Conservation (phyloP, 495 filamentous ascomycete genomes). For the Ramalina peruviana region DNA sequence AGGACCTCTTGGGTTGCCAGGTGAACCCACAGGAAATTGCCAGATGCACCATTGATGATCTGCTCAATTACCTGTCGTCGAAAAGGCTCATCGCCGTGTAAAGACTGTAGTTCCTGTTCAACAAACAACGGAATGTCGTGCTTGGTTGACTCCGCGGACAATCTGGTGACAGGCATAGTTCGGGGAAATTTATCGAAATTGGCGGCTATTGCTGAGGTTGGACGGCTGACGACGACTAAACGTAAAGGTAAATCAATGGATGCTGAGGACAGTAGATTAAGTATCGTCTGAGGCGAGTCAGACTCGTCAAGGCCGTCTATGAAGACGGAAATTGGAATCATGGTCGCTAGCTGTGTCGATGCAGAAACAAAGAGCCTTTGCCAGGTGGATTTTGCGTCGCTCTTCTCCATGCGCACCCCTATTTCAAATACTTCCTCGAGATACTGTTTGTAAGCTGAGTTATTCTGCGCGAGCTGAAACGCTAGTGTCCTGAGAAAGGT, state of each 20-base stretch:
- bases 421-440: slow-evolving; percentile 2
- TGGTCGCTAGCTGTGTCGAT: slow-evolving; percentile 15
- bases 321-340: slow-evolving; percentile 20
- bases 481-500: slow-evolving; percentile 23
- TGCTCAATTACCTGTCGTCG: slow-evolving; percentile 13
- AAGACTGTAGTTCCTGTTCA: slow-evolving; percentile 8
- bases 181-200: slow-evolving; percentile 8
- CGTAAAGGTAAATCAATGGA: slow-evolving; percentile 12
- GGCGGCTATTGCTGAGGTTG: slow-evolving; percentile 4
- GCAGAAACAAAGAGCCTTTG: slow-evolving; percentile 17
- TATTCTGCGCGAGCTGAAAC: slow-evolving; percentile 15
- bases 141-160: background rate
- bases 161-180: slow-evolving; percentile 1
- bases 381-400: slow-evolving; percentile 23
- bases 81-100: slow-evolving; percentile 5
- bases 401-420: slow-evolving; percentile 8
- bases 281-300: slow-evolving; percentile 3
- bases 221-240: slow-evolving; percentile 23
- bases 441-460: background rate
- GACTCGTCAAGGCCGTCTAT: slow-evolving; percentile 31
- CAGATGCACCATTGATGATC: slow-evolving; percentile 18
- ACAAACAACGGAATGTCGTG: slow-evolving; percentile 15
- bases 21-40: slow-evolving; percentile 26
- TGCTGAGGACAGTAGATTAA: slow-evolving; percentile 15
- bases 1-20: slow-evolving; percentile 22